Percentiles rank a stretch among this genome's conserved stretches.
Evolutionary conservation across 768 basidiomycete genomes (phyloP).

Genomic region (Russula earlei): DNA sequence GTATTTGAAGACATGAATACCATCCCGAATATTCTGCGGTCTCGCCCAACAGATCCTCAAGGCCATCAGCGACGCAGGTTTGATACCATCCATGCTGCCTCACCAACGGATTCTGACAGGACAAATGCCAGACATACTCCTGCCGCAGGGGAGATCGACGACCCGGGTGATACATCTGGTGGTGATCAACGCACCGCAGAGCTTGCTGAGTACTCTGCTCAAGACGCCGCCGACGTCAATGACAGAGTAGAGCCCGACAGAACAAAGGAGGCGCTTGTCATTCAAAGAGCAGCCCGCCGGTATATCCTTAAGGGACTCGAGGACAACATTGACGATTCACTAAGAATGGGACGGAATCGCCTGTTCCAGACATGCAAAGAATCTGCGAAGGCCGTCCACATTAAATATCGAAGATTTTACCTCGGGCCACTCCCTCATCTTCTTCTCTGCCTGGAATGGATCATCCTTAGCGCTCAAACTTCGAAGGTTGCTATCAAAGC

Average conservation of each 20-base stretch:
- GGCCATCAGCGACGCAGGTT: not conserved
- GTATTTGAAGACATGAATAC: not conserved
- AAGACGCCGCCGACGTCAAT: not conserved
- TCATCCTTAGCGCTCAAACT: not conserved
- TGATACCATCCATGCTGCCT: not conserved
- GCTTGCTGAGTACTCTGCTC: not conserved
- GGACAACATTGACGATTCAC: not conserved
- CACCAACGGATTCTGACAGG: not conserved
- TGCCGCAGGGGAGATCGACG: not conserved
- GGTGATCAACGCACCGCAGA: not conserved
- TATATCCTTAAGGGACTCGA: not conserved
- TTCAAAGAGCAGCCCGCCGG: not conserved
- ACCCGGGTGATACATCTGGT: not conserved
- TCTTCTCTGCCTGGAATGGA: constrained; percentile 14
- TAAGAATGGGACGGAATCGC: not conserved
- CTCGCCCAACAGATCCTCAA: not conserved
- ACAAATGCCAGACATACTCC: too few species aligned
- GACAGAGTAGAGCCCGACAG: constrained; percentile 1
- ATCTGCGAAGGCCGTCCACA: not conserved
- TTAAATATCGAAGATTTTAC: constrained; percentile 1
- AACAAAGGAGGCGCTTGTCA: not conserved
- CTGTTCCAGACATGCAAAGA: constrained; percentile 4
- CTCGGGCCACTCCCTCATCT: constrained; percentile 12
- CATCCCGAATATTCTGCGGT: not conserved
- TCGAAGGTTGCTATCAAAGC: not conserved